Evolutionary conservation across 805 yeast genomes (phyloP), one percentile per base, ranked within the genome.

Genomic region (Sugiyamaella boreocaroliniensis): DNA sequence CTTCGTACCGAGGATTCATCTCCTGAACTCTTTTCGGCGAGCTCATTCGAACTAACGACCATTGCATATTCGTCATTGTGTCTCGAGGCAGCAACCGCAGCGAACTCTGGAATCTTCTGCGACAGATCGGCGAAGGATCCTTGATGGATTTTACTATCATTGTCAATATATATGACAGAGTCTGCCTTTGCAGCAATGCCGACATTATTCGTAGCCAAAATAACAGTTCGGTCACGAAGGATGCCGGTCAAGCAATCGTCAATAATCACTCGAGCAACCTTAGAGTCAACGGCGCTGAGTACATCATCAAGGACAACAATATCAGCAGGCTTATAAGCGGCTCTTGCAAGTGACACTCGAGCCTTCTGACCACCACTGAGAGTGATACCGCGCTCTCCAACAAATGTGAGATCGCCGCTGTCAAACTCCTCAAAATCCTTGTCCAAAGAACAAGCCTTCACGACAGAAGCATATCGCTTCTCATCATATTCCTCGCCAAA

Each of bases 341-440:
- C 83, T 64, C 95, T 76, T 2, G 95, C 95, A 54, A 86, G 69
- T 60, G 80, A 80, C 50, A 86, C 79, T 65, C 95, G 77, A 0
- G 95, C 90, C 71, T 86, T 87, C 64, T 86, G 95, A 49, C 95
- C 95, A 53, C 95, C 95, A 14, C 89, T 83, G 43, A 86, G 69
- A 0, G 92, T 85, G 48, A 86, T 80, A 59, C 95, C 95, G 62
- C 87, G 75, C 64, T 86, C 95, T 56, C 95, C 95, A 58, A 86
- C 85, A 64, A 85, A 86, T 0, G 93, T 85, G 45, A 66, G 61
- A 61, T 87, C 95, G 37, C 90, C 92, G 37, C 81, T 86, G 9
- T 83, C 82, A 29, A 87, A 68, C 37, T 77, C 73, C 4, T 76
- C 76, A 55, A 86, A 72, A 65, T 86, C 95, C 32, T 75, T 76